Evolutionary conservation across 202 grass and related monocot genomes (phyloP).

Genomic region (Panicum virgatum): DNA sequence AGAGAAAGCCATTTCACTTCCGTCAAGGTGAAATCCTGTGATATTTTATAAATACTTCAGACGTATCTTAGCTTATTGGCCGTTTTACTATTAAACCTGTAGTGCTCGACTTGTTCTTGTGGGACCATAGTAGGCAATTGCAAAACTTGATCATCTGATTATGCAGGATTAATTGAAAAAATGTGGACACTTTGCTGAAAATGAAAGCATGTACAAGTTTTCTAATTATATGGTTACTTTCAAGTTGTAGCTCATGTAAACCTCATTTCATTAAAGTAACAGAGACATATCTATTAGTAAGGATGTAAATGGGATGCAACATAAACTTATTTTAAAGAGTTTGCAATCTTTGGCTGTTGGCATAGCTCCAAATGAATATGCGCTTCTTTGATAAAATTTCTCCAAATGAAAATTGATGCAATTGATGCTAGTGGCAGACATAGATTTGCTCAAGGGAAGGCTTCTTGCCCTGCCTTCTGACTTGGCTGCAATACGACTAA

Average conservation of each 20-base stretch:
- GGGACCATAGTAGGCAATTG: background rate
- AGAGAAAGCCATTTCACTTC: slow-evolving; percentile 82
- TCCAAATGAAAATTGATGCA: background rate
- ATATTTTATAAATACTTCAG: slow-evolving; percentile 6
- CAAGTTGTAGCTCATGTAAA: background rate
- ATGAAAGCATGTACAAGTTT: background rate
- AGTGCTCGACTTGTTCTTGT: background rate
- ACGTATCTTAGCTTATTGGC: background rate
- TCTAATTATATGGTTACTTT: background rate
- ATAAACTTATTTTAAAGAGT: background rate
- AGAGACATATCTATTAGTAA: no score
- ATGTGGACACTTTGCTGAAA: slow-evolving; percentile 3
- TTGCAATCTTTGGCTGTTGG: background rate
- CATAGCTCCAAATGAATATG: background rate
- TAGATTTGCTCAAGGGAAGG: slow-evolving; percentile 6
- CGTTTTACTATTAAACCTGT: background rate
- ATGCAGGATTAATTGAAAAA: background rate
- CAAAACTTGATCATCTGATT: background rate
- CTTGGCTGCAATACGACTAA: slow-evolving; percentile 1
- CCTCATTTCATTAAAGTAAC: slow-evolving; percentile 3
- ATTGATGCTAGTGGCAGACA: background rate
- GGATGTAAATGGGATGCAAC: no score
- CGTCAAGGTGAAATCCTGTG: slow-evolving; percentile 58
- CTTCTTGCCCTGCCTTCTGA: background rate
- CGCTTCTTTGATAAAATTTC: slow-evolving; percentile 11